These are phyloP conservation scores for Kluyveromyces siamensis DNA, from an alignment of 805 yeast species.

Conservation along the genomic window DNA sequence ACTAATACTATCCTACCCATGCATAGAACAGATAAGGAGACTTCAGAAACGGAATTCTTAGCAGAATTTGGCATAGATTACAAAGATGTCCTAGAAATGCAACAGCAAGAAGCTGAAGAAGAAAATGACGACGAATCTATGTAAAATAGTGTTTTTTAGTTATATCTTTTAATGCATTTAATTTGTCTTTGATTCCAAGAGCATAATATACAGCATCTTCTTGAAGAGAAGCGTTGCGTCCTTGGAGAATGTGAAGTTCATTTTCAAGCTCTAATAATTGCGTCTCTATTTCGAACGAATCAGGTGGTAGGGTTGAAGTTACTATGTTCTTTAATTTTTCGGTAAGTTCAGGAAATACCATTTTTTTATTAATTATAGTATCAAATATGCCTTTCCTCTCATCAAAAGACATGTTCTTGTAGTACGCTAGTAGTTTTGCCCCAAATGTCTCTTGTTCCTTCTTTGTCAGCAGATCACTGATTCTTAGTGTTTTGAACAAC, in stretches of 20 bases:
- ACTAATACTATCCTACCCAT: slow-evolving; percentile 19
- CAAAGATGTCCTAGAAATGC: slow-evolving; percentile 6
- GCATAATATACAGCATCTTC: slow-evolving; percentile 15
- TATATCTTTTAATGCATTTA: slow-evolving; percentile 19
- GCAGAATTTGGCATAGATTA: slow-evolving; percentile 13
- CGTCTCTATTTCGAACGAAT: slow-evolving; percentile 16
- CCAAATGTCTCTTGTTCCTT: slow-evolving; percentile 18
- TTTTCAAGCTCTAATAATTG: slow-evolving; percentile 16
- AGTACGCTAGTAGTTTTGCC: slow-evolving; percentile 20
- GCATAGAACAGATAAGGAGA: slow-evolving; percentile 7
- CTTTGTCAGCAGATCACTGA: slow-evolving; percentile 16
- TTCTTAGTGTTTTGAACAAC: slow-evolving; percentile 16
- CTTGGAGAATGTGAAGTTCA: slow-evolving; percentile 8
- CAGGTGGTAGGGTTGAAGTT: slow-evolving; percentile 4
- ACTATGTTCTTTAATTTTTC: slow-evolving; percentile 5
- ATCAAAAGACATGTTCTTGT: slow-evolving; percentile 14
- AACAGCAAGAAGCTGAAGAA: slow-evolving; percentile 5
- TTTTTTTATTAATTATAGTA: slow-evolving; percentile 5
- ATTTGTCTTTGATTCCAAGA: slow-evolving; percentile 21
- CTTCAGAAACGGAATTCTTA: slow-evolving; percentile 8
- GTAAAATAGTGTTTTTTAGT: background rate
- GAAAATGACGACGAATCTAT: slow-evolving; percentile 7
- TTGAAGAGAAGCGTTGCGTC: slow-evolving; percentile 2
- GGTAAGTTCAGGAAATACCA: background rate
- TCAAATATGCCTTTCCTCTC: slow-evolving; percentile 13